Base-by-base conservation (phyloP, 2,329 filamentous ascomycete species). In the Monilinia fructicola region DNA sequence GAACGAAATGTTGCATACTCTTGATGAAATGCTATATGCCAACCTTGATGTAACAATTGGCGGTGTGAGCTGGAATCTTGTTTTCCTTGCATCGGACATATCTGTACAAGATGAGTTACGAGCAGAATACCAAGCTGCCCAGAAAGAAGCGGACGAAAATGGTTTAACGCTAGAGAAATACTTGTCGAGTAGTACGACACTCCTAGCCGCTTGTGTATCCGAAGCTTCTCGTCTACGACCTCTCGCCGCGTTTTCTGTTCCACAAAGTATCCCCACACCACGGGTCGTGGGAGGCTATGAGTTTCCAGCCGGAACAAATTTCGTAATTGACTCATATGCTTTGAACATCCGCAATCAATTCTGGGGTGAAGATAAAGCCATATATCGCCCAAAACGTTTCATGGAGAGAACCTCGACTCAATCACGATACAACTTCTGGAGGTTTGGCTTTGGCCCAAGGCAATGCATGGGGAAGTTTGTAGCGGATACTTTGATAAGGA, bases 11-110 rank as follows among this genome's bases (percentile, higher is more conserved):
- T 71, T 78, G 0, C 81, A 81, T 40, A 82, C 81, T 0, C 70
- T 82, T 7, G 80, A 83, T 67, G 81, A 83, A 70, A 76, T 77
- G 54, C 75, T 83, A 0, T 83, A 78, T 67, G 81, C 79, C 2
- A 82, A 83, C 67, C 74, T 83, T 1, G 81, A 83, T 67, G 80
- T 83, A 11, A 81, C 80, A 0, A 77, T 77, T 2, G 78, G 79
- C 5, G 79, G 71, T 1, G 58, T 82, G 0, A 78, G 78, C 0
- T 83, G 81, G 80, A 77, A 74, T n/a, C 68, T 80, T 0, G 72
- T 81, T 0, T 78, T 81, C 56, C 71, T 83, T 0, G 79, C 80
- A 1, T 73, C 75, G 2, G 53, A 81, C 65, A 74, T 70, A 0
- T 71, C 73, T 2, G 67, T 74, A 4, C 79, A 81, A 26, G 28